phyloP scores from a whole-genome alignment of 805 yeast species.

The Candida pseudofarinosa region DNA sequence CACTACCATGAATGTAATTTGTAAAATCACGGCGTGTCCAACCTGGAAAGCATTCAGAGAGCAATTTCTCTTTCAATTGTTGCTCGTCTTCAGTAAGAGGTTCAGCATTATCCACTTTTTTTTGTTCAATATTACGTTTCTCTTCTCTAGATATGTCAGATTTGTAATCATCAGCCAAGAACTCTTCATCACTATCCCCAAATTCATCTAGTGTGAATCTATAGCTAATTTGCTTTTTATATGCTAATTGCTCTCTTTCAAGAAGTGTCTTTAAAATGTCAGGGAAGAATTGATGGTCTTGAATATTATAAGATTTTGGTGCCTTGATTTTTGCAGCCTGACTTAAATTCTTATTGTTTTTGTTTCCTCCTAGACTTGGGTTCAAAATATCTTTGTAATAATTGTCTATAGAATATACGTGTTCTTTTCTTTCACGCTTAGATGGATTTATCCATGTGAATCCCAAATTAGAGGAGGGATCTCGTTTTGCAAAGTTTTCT shows the following conservation, averaged over 20 bases:
- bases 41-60: slow-evolving; percentile 55
- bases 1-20: slow-evolving; percentile 64
- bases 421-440: slow-evolving; percentile 73
- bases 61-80: slow-evolving; percentile 45
- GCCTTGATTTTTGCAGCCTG: slow-evolving; percentile 40
- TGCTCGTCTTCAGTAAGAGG: slow-evolving; percentile 65
- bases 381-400: slow-evolving; percentile 68
- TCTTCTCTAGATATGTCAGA: slow-evolving; percentile 34
- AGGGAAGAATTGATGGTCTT: slow-evolving; percentile 74
- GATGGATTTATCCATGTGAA: slow-evolving; percentile 71
- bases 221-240: slow-evolving; percentile 56
- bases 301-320: slow-evolving; percentile 61
- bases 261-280: slow-evolving; percentile 48
- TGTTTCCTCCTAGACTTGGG: slow-evolving; percentile 15
- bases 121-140: slow-evolving; percentile 45
- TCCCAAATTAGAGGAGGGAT: slow-evolving; percentile 30
- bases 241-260: slow-evolving; percentile 62
- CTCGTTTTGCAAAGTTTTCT: slow-evolving; percentile 64
- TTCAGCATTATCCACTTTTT: slow-evolving; percentile 48
- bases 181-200: slow-evolving; percentile 51
- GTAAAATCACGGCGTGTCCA: slow-evolving; percentile 79
- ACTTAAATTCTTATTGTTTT: slow-evolving; percentile 11
- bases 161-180: slow-evolving; percentile 44
- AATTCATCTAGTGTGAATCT: slow-evolving; percentile 58
- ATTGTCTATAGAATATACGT: slow-evolving; percentile 71